A percentile compares a stretch with the other conserved stretches of the same genome.
Evolutionary conservation across 2,329 filamentous ascomycete genomes (phyloP).

Genomic region (Chalara sp.): DNA sequence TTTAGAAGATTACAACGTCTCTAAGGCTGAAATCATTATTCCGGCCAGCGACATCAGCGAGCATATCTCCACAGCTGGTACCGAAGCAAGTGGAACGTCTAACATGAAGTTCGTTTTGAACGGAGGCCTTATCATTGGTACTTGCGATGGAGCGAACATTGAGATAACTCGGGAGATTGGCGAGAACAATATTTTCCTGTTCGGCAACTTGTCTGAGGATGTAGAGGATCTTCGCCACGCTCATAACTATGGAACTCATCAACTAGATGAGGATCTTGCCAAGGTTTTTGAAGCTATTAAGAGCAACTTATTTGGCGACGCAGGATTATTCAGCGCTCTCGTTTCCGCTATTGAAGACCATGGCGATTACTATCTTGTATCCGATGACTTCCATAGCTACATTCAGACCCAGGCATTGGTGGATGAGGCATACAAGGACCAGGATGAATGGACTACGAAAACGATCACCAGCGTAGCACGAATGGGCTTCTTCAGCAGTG

Average conservation of each 20-base stretch:
- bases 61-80: conserved; percentile 96
- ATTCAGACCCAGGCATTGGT: conserved; percentile 85
- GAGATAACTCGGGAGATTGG: conserved; percentile 97
- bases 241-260: conserved; percentile 77
- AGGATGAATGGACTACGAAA: conserved; percentile 89
- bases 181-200: conserved; percentile 97
- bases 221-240: conserved; percentile 91
- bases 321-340: conserved; percentile 72
- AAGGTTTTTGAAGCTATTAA: conserved; percentile 83
- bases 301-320: conserved; percentile 72
- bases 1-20: conserved; percentile 97
- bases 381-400: conserved; percentile 95
- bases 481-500: conserved; percentile 97
- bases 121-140: conserved; percentile 94
- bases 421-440: conserved; percentile 85
- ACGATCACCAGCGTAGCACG: conserved; percentile 79
- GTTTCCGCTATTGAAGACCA: conserved; percentile 83
- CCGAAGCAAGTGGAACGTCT: conserved; percentile 82
- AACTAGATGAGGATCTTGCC: conserved; percentile 67
- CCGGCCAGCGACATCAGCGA: conserved; percentile 95
- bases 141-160: conserved; percentile 97
- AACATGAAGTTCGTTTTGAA: conserved; percentile 99
- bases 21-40: conserved; percentile 95
- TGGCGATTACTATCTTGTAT: conserved; percentile 95
- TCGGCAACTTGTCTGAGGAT: conserved; percentile 91